Conservation (phyloP, 495 filamentous ascomycete genomes). For the Xylaria scruposa region DNA sequence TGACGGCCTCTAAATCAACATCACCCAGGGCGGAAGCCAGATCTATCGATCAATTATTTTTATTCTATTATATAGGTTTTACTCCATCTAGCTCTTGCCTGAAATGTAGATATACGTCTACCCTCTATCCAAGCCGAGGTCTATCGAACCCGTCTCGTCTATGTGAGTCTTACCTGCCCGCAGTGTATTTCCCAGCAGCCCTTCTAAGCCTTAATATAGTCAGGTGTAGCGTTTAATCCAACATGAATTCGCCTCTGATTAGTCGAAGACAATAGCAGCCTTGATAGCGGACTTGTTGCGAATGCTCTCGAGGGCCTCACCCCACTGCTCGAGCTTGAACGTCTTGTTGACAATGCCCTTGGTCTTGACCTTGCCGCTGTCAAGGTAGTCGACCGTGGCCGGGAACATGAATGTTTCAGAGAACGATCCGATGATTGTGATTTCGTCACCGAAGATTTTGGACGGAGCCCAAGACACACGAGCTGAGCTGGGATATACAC, state of each 20-base stretch:
- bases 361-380: constrained; percentile 68
- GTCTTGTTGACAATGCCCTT: constrained; percentile 62
- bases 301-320: constrained; percentile 61
- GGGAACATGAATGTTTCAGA: constrained; percentile 78
- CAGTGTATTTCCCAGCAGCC: not conserved
- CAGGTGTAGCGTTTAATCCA: not conserved
- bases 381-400: constrained; percentile 72
- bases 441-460: constrained; percentile 69
- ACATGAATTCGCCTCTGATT: constrained; percentile 23
- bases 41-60: not conserved
- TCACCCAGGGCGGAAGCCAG: not conserved
- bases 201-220: constrained; percentile 11
- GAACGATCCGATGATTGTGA: constrained; percentile 74
- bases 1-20: not conserved
- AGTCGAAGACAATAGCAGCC: constrained; percentile 73
- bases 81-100: not conserved
- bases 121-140: not conserved
- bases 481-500: constrained; percentile 65
- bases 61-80: not conserved
- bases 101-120: not conserved
- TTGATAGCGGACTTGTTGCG: constrained; percentile 74
- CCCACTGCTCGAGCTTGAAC: constrained; percentile 60
- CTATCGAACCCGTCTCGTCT: not conserved
- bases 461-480: constrained; percentile 69
- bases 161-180: constrained; percentile 15